Conservation (phyloP, 306 rosid genomes). For the Citrullus mucosospermus region DNA sequence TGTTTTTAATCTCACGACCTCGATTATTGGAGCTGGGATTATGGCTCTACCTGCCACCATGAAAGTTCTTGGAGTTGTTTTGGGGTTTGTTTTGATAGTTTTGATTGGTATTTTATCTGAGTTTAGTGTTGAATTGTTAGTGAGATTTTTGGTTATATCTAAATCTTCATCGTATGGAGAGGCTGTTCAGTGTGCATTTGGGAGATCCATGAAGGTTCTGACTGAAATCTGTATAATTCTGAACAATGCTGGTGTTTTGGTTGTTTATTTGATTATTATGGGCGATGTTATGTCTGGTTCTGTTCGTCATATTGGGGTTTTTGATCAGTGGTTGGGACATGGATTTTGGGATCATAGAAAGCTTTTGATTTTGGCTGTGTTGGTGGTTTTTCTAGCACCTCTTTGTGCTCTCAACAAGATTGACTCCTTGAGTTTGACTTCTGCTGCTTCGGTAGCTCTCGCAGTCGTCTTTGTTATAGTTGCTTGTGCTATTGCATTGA, state of each 20-base stretch:
- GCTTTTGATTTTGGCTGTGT: slow-evolving; percentile 48
- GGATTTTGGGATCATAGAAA: slow-evolving; percentile 93
- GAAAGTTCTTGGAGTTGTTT: slow-evolving; percentile 79
- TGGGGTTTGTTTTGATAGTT: slow-evolving; percentile 55
- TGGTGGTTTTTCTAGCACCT: slow-evolving; percentile 72
- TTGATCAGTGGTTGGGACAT: slow-evolving; percentile 74
- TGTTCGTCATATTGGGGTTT: slow-evolving; percentile 65
- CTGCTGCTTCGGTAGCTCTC: slow-evolving; percentile 91
- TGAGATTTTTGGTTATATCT: slow-evolving; percentile 48
- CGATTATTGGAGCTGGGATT: slow-evolving; percentile 88
- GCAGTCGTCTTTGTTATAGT: slow-evolving; percentile 74
- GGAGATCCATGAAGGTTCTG: slow-evolving; percentile 53
- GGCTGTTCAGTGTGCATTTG: slow-evolving; percentile 74
- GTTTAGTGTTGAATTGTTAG: slow-evolving; percentile 62
- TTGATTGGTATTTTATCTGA: slow-evolving; percentile 78
- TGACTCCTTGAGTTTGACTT: slow-evolving; percentile 87
- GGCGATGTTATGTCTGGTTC: slow-evolving; percentile 99
- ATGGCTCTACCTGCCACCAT: slow-evolving; percentile 96
- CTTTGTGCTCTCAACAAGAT: slow-evolving; percentile 86
- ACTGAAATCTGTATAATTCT: slow-evolving; percentile 68
- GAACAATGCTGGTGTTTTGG: slow-evolving; percentile 76
- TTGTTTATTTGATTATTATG: slow-evolving; percentile 88
- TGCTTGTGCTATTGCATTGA: slow-evolving; percentile 38
- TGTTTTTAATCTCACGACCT: slow-evolving; percentile 73
- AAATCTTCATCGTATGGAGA: slow-evolving; percentile 79